Evolutionary conservation across 305 asterid genomes (phyloP).

Genomic region (Fraxinus dipetala): DNA sequence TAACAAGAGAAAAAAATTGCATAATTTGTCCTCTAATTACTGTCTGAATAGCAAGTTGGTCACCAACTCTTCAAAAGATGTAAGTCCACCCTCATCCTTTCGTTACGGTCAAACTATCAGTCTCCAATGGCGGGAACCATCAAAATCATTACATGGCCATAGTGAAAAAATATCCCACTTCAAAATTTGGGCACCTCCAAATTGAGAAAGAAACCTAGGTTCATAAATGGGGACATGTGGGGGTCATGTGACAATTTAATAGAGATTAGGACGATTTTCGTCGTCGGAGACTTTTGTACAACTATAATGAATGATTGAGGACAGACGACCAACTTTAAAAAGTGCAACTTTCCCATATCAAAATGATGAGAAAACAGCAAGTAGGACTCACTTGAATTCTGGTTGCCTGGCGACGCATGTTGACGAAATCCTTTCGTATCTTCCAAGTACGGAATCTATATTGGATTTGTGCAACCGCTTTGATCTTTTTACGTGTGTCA

Average conservation of each 20-base stretch:
- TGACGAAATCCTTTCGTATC: conserved; percentile 72
- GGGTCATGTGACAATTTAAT: background rate
- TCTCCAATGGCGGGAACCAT: background rate
- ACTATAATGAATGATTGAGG: background rate
- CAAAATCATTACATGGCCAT: background rate
- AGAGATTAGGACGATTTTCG: background rate
- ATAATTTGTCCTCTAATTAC: background rate
- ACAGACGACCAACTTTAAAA: background rate
- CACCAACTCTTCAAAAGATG: background rate
- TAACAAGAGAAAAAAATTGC: background rate
- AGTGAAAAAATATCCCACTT: background rate
- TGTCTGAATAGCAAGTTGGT: background rate
- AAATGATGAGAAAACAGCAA: background rate
- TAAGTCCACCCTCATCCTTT: background rate
- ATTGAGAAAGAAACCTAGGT: background rate
- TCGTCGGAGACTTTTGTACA: background rate
- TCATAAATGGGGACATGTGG: background rate
- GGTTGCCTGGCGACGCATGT: conserved; percentile 81
- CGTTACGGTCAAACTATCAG: background rate
- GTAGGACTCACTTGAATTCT: conserved; percentile 68
- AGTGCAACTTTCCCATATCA: background rate
- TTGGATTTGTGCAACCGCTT: conserved; percentile 89
- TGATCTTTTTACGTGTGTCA: conserved; percentile 63
- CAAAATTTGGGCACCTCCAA: background rate
- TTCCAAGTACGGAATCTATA: conserved; percentile 85